phyloP scores from a whole-genome alignment of 164 flowering plant genomes.

The Stephania yunnanensis region DNA sequence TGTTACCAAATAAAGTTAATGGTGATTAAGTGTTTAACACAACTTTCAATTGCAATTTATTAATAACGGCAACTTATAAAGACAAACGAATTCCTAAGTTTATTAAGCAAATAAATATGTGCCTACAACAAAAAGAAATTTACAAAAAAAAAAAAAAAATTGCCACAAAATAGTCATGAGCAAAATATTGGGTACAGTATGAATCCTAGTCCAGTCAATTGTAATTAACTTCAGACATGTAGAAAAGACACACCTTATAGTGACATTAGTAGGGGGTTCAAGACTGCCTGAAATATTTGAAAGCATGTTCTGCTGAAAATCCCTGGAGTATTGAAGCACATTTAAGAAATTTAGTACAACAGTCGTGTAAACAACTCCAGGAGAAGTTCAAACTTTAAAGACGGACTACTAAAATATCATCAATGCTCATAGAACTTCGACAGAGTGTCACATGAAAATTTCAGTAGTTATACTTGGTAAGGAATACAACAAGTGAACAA shows the following conservation, averaged over 20 bases:
- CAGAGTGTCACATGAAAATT: background rate
- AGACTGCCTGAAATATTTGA: slow-evolving; percentile 42
- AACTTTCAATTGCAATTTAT: background rate
- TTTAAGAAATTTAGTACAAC: background rate
- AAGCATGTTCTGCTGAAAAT: slow-evolving; percentile 52
- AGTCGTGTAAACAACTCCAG: background rate
- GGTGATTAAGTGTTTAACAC: background rate
- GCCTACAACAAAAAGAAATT: background rate
- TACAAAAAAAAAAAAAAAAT: background rate
- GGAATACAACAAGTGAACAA: background rate
- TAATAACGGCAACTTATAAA: background rate
- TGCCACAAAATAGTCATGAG: background rate
- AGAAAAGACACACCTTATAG: slow-evolving; percentile 43
- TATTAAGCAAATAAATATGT: background rate
- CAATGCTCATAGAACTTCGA: background rate
- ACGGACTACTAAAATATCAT: background rate
- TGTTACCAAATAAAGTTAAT: slow-evolving; percentile 14
- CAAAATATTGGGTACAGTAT: background rate
- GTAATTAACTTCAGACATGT: background rate
- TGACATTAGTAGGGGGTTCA: slow-evolving; percentile 52
- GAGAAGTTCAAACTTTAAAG: background rate
- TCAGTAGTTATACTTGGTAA: background rate
- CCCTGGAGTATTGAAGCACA: slow-evolving; percentile 39
- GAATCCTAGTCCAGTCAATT: background rate
- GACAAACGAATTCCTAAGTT: background rate